Evolutionary conservation across 805 yeast genomes (phyloP).

Genomic region (Kazachstania africana): DNA sequence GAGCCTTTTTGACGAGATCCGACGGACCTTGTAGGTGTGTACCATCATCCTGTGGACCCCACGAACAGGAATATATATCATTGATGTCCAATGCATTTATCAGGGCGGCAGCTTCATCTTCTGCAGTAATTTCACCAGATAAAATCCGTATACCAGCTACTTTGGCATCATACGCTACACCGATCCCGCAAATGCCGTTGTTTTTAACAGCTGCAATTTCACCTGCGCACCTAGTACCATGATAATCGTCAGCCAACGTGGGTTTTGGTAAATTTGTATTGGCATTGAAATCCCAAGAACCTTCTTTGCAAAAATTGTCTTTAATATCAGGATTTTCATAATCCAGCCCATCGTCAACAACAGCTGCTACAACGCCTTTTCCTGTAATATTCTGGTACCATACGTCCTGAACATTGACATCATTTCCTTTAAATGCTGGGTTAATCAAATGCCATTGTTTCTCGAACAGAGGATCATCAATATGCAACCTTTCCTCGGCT

Average conservation of each 20-base stretch:
- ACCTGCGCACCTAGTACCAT: slow-evolving; percentile 97
- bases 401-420: slow-evolving; percentile 73
- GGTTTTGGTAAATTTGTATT: slow-evolving; percentile 71
- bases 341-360: slow-evolving; percentile 92
- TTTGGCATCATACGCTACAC: slow-evolving; percentile 81
- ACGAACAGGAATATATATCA: slow-evolving; percentile 92
- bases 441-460: slow-evolving; percentile 92
- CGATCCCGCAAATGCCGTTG: slow-evolving; percentile 87
- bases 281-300: slow-evolving; percentile 90
- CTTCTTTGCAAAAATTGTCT: slow-evolving; percentile 57
- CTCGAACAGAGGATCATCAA: slow-evolving; percentile 72
- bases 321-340: slow-evolving; percentile 62
- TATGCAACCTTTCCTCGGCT: slow-evolving; percentile 42
- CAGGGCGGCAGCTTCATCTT: slow-evolving; percentile 86
- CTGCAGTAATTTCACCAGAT: slow-evolving; percentile 67
- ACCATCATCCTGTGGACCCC: slow-evolving; percentile 98
- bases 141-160: slow-evolving; percentile 87
- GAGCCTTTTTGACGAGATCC: slow-evolving; percentile 62
- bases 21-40: slow-evolving; percentile 78
- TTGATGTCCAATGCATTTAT: slow-evolving; percentile 69
- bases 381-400: slow-evolving; percentile 84
- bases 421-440: slow-evolving; percentile 60
- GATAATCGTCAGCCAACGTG: slow-evolving; percentile 67
- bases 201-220: slow-evolving; percentile 82
- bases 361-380: slow-evolving; percentile 68